Conservation (phyloP, 371 early-diverging fungal species). For the Rhizomucor miehei region DNA sequence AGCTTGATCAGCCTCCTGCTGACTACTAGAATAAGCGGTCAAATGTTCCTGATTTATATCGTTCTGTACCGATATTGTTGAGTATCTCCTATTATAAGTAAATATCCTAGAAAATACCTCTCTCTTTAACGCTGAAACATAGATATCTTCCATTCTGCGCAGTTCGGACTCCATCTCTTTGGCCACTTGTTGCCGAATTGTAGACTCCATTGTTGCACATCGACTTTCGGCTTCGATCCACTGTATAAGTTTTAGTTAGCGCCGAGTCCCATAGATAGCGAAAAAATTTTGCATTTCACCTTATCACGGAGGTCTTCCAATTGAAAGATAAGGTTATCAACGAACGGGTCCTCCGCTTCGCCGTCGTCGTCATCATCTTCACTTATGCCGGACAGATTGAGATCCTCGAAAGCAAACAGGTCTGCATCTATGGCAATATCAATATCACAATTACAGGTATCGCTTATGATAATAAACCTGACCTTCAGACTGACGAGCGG, state of each 20-base stretch:
- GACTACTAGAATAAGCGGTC: background rate
- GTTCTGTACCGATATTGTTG: conserved; percentile 5
- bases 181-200: conserved; percentile 51
- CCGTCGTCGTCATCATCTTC: conserved; percentile 35
- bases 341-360: conserved; percentile 43
- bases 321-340: conserved; percentile 39
- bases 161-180: conserved; percentile 42
- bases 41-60: conserved; percentile 17
- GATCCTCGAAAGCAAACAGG: conserved; percentile 4
- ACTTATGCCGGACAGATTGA: conserved; percentile 2
- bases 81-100: too few relatives aligned
- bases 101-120: conserved; percentile 33
- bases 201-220: conserved; percentile 52
- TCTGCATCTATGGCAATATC: background rate
- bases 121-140: conserved; percentile 29
- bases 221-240: conserved; percentile 58
- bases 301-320: conserved; percentile 50
- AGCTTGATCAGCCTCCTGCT: conserved; percentile 4
- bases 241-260: conserved; percentile 12
- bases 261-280: background rate
- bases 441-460: too few relatives aligned
- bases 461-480: too few relatives aligned
- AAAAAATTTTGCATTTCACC: conserved; percentile 19
- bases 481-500: too few relatives aligned
- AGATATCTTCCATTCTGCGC: conserved; percentile 39